Evolutionary conservation across 495 filamentous ascomycete genomes (phyloP).

Genomic region (Chaetomidium leptoderma): DNA sequence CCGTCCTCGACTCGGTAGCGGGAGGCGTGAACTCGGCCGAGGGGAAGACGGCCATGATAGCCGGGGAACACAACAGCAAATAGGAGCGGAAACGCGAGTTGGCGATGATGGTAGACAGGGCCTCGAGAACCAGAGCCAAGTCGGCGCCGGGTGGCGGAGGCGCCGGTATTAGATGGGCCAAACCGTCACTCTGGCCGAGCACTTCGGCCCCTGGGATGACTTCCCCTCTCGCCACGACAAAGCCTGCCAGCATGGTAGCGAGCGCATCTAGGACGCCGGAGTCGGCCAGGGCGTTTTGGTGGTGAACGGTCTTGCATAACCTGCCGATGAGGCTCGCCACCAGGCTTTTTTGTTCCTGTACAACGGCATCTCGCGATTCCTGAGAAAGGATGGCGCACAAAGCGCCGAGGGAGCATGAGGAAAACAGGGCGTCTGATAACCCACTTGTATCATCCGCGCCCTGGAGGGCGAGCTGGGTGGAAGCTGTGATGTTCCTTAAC

Average conservation of each 20-base stretch:
- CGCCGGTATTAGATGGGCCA: conserved; percentile 45
- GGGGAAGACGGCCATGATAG: conserved; percentile 69
- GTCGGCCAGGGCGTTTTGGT: conserved; percentile 65
- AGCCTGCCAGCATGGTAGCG: conserved; percentile 69
- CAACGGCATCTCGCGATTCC: conserved; percentile 41
- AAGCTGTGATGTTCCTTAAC: conserved; percentile 66
- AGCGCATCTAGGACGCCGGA: conserved; percentile 74
- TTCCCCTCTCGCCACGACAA: conserved; percentile 63
- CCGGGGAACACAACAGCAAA: conserved; percentile 72
- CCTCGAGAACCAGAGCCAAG: conserved; percentile 70
- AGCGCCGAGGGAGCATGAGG: conserved; percentile 51
- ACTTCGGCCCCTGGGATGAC: conserved; percentile 55
- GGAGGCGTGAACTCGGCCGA: conserved; percentile 29
- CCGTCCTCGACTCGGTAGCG: conserved; percentile 24
- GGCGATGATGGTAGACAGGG: conserved; percentile 71
- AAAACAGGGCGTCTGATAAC: conserved; percentile 65
- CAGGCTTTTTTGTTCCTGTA: conserved; percentile 61
- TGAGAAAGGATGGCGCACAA: conserved; percentile 63
- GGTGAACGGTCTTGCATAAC: conserved; percentile 61
- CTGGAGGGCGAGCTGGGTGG: conserved; percentile 46
- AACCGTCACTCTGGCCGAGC: conserved; percentile 40
- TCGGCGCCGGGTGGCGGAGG: conserved; percentile 57
- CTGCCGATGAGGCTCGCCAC: conserved; percentile 60
- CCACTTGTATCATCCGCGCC: conserved; percentile 25
- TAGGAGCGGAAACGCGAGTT: conserved; percentile 73